Evolutionary conservation across 1,284 basidiomycete genomes (phyloP), one percentile per base, ranked within the genome.

Genomic region (Cryptococcus jaspeensis): DNA sequence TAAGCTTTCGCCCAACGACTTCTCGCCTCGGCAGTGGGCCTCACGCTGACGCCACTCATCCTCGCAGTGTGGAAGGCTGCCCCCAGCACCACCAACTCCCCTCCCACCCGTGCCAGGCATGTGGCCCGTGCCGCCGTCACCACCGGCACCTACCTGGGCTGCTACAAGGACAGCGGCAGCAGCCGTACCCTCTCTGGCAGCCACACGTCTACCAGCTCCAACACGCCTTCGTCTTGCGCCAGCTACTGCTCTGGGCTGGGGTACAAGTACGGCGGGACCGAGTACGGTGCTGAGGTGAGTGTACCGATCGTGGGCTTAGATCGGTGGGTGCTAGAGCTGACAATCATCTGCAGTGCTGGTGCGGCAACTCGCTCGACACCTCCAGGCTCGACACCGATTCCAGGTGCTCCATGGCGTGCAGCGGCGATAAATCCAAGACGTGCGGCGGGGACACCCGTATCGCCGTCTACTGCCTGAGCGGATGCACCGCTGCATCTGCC

Each of bases 371-470:
- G 4, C 39, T 64, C 8, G 37, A 49, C 20, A 60, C 58, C 46
- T 37, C 38, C 37, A 32, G 47, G 2, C 28, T 47, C 9, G 58
- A 60, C 12, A 25, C 58, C 4, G 66, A 63, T 11, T 53, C 58
- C 2, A 51, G 55, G 1, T 77, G 75, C 58, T 52, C n/a, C 48
- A 59, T 50, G 12, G 53, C 65, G 1, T 77, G 76, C 50, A 39
- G 52, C 0, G 74, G 73, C 23, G 66, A 69, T 41, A 36, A 11
- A 12, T 45, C 46, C 5, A 52, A 61, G n/a, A 58, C 38, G n/a
- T 78, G 74, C 51, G 76, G 76, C 18, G 64, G 63, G 5, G 57
- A 48, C 32, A 52, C 45, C 22, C 23, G 18, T 43, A 18, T 20
- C 2, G 15, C 25, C 59, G 13, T 47, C 62, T 12, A 54, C 63